Evolutionary conservation across 2,329 filamentous ascomycete species (phyloP).

Genomic region (Sarocladium brachiariae): DNA sequence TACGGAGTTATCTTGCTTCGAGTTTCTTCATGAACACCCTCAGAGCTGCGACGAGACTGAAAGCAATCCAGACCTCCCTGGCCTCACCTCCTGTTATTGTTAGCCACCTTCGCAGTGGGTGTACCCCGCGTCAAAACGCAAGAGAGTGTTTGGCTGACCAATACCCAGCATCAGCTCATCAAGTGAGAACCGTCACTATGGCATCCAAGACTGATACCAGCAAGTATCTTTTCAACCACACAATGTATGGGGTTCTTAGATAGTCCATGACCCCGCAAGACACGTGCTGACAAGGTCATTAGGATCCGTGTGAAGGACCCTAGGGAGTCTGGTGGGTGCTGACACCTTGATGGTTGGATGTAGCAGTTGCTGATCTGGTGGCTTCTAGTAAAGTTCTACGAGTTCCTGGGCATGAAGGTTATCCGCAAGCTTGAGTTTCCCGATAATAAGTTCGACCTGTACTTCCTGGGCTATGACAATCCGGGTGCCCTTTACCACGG

Average conservation of each 20-base stretch:
- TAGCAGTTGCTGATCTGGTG: constrained; percentile 4
- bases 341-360: constrained; percentile 16
- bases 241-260: constrained; percentile 53
- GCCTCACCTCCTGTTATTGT: background rate
- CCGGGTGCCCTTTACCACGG: constrained; percentile 67
- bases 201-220: constrained; percentile 56
- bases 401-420: constrained; percentile 80
- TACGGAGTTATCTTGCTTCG: background rate
- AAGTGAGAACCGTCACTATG: constrained; percentile 41
- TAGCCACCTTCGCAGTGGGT: too few relatives aligned
- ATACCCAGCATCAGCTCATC: constrained; percentile 2
- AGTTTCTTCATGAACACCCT: constrained; percentile 11
- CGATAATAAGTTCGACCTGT: constrained; percentile 88
- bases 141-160: background rate
- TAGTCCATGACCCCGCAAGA: too few relatives aligned
- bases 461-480: constrained; percentile 87
- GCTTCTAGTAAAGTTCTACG: constrained; percentile 76
- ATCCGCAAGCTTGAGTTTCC: constrained; percentile 77
- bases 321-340: constrained; percentile 58
- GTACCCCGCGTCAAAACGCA: background rate
- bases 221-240: constrained; percentile 83
- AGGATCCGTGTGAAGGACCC: constrained; percentile 96
- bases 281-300: constrained; percentile 13
- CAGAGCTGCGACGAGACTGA: constrained; percentile 11
- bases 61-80: constrained; percentile 10